These are phyloP conservation scores for Myriosclerotinia duriaeana DNA, from an alignment of 2,329 filamentous ascomycete genomes.

Conservation along the genomic window DNA sequence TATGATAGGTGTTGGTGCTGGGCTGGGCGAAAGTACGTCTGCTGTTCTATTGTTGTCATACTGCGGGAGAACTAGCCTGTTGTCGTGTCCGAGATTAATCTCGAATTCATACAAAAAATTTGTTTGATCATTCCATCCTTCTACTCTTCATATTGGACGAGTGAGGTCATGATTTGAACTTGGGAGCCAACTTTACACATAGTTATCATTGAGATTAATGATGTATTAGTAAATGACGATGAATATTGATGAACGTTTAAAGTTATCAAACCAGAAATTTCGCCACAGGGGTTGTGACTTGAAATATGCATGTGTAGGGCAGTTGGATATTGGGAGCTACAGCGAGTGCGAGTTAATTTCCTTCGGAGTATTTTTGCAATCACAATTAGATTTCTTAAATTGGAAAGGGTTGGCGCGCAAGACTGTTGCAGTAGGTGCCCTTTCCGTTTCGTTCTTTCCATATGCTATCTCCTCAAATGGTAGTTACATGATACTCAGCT, in stretches of 20 bases:
- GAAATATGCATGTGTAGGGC: neutral
- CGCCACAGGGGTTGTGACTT: neutral
- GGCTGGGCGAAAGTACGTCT: neutral
- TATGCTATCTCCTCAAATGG: neutral
- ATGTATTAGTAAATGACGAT: neutral
- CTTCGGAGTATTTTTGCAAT: neutral
- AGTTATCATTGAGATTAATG: neutral
- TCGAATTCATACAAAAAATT: neutral
- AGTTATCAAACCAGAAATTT: neutral
- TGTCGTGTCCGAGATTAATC: neutral
- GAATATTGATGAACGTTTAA: neutral
- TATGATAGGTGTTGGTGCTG: neutral
- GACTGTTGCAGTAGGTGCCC: neutral
- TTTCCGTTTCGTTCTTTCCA: constrained; percentile 5
- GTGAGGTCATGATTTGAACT: neutral
- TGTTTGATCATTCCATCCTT: too few relatives aligned
- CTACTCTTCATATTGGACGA: neutral
- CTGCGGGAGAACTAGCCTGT: too few relatives aligned
- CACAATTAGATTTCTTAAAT: neutral
- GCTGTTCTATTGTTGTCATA: neutral
- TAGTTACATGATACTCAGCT: neutral
- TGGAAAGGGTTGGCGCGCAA: neutral
- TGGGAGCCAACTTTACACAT: neutral
- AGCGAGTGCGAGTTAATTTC: neutral
- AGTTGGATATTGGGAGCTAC: too few relatives aligned